These are phyloP conservation scores for Hemerocallis citrina DNA, from an alignment of 106 monocot species.

Conservation along the genomic window DNA sequence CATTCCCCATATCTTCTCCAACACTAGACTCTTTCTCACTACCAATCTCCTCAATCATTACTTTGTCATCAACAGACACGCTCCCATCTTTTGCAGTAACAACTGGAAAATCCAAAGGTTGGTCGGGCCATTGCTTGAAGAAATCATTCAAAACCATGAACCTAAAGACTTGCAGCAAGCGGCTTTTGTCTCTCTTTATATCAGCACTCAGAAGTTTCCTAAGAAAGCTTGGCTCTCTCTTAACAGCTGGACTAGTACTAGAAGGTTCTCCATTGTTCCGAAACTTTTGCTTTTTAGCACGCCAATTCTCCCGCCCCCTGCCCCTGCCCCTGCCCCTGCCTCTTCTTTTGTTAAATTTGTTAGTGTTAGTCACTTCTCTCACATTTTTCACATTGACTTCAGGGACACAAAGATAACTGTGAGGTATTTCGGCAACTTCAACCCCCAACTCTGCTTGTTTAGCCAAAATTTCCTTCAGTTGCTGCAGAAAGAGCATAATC, in stretches of 20 bases:
- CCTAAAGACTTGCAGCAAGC: slow-evolving; percentile 65
- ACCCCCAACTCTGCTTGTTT: slow-evolving; percentile 88
- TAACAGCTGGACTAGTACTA: background rate
- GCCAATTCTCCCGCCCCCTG: slow-evolving; percentile 12
- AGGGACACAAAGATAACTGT: slow-evolving; percentile 41
- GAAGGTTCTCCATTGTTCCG: background rate
- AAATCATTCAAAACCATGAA: slow-evolving; percentile 83
- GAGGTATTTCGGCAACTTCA: slow-evolving; percentile 81
- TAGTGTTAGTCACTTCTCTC: background rate
- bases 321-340: slow-evolving; percentile 11
- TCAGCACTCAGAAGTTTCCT: slow-evolving; percentile 75
- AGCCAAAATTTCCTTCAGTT: slow-evolving; percentile 77
- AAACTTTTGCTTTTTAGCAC: slow-evolving; percentile 31
- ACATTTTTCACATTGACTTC: slow-evolving; percentile 12
- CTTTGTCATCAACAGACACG: background rate
- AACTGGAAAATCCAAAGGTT: slow-evolving; percentile 45
- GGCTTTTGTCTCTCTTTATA: slow-evolving; percentile 59
- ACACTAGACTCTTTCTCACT: background rate
- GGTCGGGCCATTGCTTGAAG: slow-evolving; percentile 45
- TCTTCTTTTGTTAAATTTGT: slow-evolving; percentile 31
- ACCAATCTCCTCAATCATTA: background rate
- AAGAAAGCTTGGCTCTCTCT: slow-evolving; percentile 62
- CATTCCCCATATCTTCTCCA: background rate
- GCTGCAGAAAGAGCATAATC: slow-evolving; percentile 28
- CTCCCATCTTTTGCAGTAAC: slow-evolving; percentile 28